Base-by-base conservation (phyloP, 2,329 filamentous ascomycete species). In the Neonectria coccinea region DNA sequence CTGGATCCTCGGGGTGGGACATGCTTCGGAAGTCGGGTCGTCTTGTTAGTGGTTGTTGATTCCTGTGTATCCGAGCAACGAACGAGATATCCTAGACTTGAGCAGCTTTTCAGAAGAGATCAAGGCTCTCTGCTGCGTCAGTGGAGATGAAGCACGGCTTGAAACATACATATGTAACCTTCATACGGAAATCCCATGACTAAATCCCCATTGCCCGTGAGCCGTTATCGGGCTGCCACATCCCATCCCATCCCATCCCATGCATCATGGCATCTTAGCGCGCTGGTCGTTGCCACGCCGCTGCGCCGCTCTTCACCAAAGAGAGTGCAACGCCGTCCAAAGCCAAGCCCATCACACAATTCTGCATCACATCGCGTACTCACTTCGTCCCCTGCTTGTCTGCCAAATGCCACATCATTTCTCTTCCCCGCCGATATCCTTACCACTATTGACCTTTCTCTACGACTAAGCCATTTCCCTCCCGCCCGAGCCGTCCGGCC, bases 401-500 rank as follows among this genome's bases (percentile, higher is more conserved):
- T 42, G 10, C 12, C 29, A 27, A 39, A 39, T 47, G 16, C 25
- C 20, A 25, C 12, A 59, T 14, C 7, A 16, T 2, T 5, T 11
- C 33, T 16, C 33, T 41, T 36, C 25, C 47, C 47, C 57, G n/a
- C 60, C 60, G 62, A 66, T 25, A 68, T 48, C 55, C 56, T 59
- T 42, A 36, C 47, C 25, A 44, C 29, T 39, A 33, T 53, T 51
- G 55, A 39, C 54, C 39, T 42, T 53, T 54, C 42, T 47, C 58
- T 45, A 31, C 16, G 18, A 29, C 42, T 10, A 27, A 12, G 12
- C 20, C 48, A 45, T 31, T 44, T 14, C 20, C 20, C 22, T 59
- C 55, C 68, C 67, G 67, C 62, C 68, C 68, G 68, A 64, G 57
- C 67, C 56, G 69, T 66, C 44, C 59, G 54, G 14, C 52, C 53